Base-by-base conservation (phyloP, 495 filamentous ascomycete species). In the Penicillium angulare region DNA sequence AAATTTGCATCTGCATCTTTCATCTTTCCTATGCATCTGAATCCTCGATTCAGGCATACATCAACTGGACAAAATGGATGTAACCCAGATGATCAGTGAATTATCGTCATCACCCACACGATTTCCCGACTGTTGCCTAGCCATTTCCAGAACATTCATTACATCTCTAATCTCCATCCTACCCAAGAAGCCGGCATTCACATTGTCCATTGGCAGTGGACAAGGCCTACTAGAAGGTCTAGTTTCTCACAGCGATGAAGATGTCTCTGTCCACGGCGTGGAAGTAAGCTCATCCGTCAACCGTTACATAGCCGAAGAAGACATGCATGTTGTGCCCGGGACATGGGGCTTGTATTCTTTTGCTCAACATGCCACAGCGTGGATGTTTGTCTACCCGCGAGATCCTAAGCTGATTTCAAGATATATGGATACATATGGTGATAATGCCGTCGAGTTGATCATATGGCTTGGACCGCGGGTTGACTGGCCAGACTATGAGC, bases 321-420 rank as follows among this genome's bases (percentile, higher is more conserved):
- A 69, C 12, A 59, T 79, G 48, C 50, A 72, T 17, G 53, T 66
- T 7, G 78, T 82, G 26, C 39, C 42, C 4, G 76, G 74, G 12
- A 73, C 73, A 1, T 73, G 76, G 60, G 67, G 60, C n/a, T 52
- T 78, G 6, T 56, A 63, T 43, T 12, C 57, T 2, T 40, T 61
- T 1, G 73, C 74, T 13, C 49, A 50, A 12, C 50, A 65, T 17
- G 78, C 78, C 2, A 39, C 39, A 1, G 68, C 73, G 18, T 78
- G 79, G 77, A 60, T 84, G 63, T 80, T 81, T 63, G 73, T 83
- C 9, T 84, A 83, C 44, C 80, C 80, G 1, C 67, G 77, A n/a
- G 63, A 79, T 12, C 64, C 71, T 4, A 64, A 57, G 22, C 50
- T 84, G 17, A 46, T 83, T 5, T 43, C 43, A 1, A 72, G 63